Evolutionary conservation across 805 yeast species (phyloP).

Genomic region (Candida xyloterini): DNA sequence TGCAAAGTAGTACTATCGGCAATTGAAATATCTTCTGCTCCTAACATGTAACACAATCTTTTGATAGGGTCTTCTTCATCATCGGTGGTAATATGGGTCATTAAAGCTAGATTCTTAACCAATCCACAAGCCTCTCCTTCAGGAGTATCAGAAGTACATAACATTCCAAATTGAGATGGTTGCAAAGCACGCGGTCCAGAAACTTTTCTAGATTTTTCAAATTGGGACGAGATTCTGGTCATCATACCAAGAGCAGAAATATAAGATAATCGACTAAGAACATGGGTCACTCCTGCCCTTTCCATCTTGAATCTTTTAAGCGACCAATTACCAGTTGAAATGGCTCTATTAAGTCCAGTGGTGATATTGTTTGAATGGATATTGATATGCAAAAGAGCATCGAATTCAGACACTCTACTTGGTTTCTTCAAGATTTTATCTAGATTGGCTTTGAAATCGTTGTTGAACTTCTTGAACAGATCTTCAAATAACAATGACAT

Average conservation of each 20-base stretch:
- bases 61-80: conserved; percentile 91
- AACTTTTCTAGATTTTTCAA: conserved; percentile 95
- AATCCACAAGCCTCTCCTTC: conserved; percentile 99
- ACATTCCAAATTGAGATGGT: conserved; percentile 99
- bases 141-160: conserved; percentile 98
- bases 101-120: conserved; percentile 92
- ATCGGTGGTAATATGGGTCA: conserved; percentile 99
- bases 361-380: conserved; percentile 93
- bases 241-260: conserved; percentile 98
- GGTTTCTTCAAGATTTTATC: conserved; percentile 94
- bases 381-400: conserved; percentile 84
- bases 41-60: conserved; percentile 72
- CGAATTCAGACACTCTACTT: conserved; percentile 91
- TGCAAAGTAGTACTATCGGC: conserved; percentile 84
- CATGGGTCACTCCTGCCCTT: conserved; percentile 98
- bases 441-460: conserved; percentile 89
- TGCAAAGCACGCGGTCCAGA: conserved; percentile 98
- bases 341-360: conserved; percentile 91
- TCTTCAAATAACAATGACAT: conserved; percentile 95
- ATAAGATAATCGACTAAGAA: conserved; percentile 83
- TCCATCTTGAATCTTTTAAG: conserved; percentile 99
- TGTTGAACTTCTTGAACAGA: conserved; percentile 92
- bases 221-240: conserved; percentile 99
- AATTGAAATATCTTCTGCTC: conserved; percentile 81
- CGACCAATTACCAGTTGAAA: conserved; percentile 99